These are phyloP conservation scores for Osmozyma mogii DNA, from an alignment of 805 yeast species.

Conservation along the genomic window DNA sequence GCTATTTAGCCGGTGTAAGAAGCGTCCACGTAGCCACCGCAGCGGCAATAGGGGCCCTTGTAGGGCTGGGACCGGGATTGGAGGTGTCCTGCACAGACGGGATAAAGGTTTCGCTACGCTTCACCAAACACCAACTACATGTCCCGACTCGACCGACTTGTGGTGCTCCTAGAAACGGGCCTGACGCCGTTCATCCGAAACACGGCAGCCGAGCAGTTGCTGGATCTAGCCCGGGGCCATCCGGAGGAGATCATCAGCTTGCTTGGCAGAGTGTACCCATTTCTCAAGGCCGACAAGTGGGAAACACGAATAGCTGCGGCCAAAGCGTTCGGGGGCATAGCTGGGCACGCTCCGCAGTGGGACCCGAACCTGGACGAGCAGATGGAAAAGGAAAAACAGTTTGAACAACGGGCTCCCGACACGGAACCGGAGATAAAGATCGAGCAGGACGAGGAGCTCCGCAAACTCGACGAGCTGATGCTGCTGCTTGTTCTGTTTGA, in stretches of 20 bases:
- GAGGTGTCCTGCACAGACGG: too few relatives aligned
- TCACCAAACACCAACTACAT: too few relatives aligned
- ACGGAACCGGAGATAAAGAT: conserved; percentile 22
- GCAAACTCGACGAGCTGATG: conserved; percentile 32
- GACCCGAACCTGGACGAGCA: conserved; percentile 57
- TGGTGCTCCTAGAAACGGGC: conserved; percentile 76
- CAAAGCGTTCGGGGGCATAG: conserved; percentile 88
- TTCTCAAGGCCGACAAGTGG: conserved; percentile 77
- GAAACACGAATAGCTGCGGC: conserved; percentile 95
- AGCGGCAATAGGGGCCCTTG: too few relatives aligned
- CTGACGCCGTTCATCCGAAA: conserved; percentile 88
- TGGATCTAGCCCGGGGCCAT: conserved; percentile 88
- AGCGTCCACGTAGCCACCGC: too few relatives aligned
- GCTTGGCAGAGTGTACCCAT: conserved; percentile 86
- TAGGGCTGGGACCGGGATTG: too few relatives aligned
- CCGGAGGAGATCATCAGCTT: conserved; percentile 86
- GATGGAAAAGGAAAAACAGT: conserved; percentile 15
- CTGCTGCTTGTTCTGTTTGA: conserved; percentile 39
- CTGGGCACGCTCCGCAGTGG: conserved; percentile 71
- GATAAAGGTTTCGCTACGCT: too few relatives aligned
- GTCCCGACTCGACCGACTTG: conserved; percentile 51
- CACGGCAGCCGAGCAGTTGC: conserved; percentile 95
- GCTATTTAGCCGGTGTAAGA: too few relatives aligned
- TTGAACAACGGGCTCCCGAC: conserved; percentile 6
- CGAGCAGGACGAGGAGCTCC: conserved; percentile 35